phyloP scores from a whole-genome alignment of 169 alveolate species.

The Cryptosporidium sp. region DNA sequence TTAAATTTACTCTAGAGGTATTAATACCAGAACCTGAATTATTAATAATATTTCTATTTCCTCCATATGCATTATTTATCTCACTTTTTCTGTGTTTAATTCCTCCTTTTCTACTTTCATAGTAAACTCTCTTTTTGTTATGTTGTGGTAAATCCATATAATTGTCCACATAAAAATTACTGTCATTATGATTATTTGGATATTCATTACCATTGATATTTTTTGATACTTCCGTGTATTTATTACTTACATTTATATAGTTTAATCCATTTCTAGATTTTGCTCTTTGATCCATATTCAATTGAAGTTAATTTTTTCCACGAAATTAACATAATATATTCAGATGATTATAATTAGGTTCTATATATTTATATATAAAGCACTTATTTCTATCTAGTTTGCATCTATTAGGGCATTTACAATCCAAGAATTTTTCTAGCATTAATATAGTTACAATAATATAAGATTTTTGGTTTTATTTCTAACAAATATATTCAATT shows the following conservation, averaged over 20 bases:
- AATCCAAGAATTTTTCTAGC: background rate
- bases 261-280: slow-evolving; percentile 27
- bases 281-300: slow-evolving; percentile 41
- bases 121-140: slow-evolving; percentile 21
- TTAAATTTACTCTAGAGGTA: background rate
- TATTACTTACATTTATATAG: slow-evolving; percentile 1
- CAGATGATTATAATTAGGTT: background rate
- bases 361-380: too few species aligned
- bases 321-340: background rate
- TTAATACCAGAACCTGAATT: background rate
- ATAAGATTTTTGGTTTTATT: background rate
- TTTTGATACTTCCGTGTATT: slow-evolving; percentile 2
- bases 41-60: background rate
- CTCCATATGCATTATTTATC: background rate
- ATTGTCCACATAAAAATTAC: slow-evolving; percentile 34
- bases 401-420: background rate
- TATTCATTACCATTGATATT: slow-evolving; percentile 58
- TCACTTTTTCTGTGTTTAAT: slow-evolving; percentile 55
- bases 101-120: slow-evolving; percentile 39
- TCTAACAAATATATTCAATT: too few species aligned
- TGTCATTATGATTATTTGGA: slow-evolving; percentile 36
- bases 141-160: slow-evolving; percentile 54
- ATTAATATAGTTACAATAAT: too few species aligned
- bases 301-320: background rate
- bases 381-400: too few species aligned